A percentile compares a stretch with the other conserved stretches of the same genome.
These are phyloP conservation scores for Leccinum uliginosum DNA, from an alignment of 768 basidiomycete genomes.

Conservation along the genomic window DNA sequence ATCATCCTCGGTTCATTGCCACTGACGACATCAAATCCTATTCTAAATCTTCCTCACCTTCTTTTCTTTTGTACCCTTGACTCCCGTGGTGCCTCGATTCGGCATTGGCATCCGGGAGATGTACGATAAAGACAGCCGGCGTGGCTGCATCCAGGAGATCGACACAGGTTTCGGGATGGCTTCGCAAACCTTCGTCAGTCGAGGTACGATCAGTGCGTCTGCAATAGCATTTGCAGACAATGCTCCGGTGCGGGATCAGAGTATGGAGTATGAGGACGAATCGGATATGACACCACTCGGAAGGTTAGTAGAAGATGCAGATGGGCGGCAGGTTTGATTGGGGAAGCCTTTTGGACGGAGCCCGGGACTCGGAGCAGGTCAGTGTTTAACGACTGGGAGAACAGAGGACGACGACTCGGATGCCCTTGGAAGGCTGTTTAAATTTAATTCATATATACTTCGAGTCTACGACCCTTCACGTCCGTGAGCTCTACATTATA, in stretches of 20 bases:
- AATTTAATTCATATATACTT: too few species aligned
- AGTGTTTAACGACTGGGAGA: too few species aligned
- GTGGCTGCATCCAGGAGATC: background rate
- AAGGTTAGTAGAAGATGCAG: too few species aligned
- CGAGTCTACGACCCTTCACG: too few species aligned
- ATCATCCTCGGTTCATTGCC: too few species aligned
- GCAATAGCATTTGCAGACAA: background rate
- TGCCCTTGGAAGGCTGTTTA: too few species aligned
- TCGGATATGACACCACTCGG: too few species aligned
- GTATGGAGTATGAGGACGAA: too few species aligned
- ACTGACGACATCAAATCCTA: background rate
- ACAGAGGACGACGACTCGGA: too few species aligned
- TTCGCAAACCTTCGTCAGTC: background rate
- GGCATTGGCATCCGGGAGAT: background rate
- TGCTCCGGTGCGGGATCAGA: background rate
- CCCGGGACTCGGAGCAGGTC: too few species aligned
- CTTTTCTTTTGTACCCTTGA: background rate
- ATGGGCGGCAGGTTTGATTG: background rate
- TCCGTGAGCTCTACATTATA: too few species aligned
- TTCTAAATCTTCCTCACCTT: accelerated
- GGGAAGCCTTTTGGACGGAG: too few species aligned
- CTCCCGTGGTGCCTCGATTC: background rate
- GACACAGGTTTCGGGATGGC: background rate
- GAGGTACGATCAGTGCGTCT: background rate
- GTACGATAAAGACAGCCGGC: background rate